These are phyloP conservation scores for Lactifluus rugatus DNA, from an alignment of 768 basidiomycete species.

Conservation along the genomic window DNA sequence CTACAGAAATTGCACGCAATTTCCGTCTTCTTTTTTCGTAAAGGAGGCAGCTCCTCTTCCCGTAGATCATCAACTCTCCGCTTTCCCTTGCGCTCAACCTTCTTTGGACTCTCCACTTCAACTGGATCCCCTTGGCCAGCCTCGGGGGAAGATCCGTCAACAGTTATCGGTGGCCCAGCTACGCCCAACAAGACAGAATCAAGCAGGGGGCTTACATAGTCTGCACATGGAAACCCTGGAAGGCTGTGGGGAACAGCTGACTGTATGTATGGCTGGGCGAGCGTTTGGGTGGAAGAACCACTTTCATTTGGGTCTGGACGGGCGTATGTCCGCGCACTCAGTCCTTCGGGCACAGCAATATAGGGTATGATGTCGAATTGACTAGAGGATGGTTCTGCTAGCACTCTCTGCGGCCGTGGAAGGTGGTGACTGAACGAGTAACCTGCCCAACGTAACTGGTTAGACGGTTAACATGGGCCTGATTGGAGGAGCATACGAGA, in stretches of 20 bases:
- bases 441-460: neutral
- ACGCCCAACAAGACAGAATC: constrained; percentile 3
- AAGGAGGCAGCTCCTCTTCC: constrained; percentile 7
- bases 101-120: constrained; percentile 3
- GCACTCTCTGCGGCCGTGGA: constrained; percentile 4
- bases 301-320: neutral
- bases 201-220: constrained; percentile 9
- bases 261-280: constrained; percentile 2
- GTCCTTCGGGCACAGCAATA: constrained; percentile 3
- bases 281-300: neutral
- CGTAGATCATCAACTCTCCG: neutral
- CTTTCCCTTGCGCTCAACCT: constrained; percentile 5
- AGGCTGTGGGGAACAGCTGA: neutral
- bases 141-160: constrained; percentile 13
- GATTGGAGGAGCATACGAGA: neutral
- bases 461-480: neutral
- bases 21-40: constrained; percentile 36
- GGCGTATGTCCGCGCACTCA: neutral
- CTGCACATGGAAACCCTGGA: neutral
- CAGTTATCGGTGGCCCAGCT: constrained; percentile 1
- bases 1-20: constrained; percentile 76
- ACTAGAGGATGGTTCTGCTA: constrained; percentile 12
- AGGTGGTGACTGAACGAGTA: neutral
- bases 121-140: constrained; percentile 7
- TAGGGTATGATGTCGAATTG: constrained; percentile 10